Evolutionary conservation across 495 filamentous ascomycete genomes (phyloP), one percentile per base, ranked within the genome.

Genomic region (Hyphodiscus hymeniophilus): DNA sequence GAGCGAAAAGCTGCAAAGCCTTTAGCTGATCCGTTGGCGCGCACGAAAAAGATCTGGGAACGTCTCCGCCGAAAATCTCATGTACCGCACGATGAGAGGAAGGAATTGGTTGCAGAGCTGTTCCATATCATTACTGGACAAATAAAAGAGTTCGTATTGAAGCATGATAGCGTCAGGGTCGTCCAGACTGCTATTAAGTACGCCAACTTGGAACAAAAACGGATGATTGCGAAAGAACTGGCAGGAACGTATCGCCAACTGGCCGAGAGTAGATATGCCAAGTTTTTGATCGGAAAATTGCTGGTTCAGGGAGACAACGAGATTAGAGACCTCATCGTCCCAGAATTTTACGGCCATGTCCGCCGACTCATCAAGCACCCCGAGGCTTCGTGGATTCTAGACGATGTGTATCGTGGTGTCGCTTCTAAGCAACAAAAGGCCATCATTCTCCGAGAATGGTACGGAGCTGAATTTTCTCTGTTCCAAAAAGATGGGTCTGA

Each of bases 111-210:
- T 26, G 77, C 77, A 18, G 90, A 97, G 70, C 74, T 97, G 5
- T 95, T 89, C 63, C 77, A 80, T 41, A 90, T 97, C 55, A 84
- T 95, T 58, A 94, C 84, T 5, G 89, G 89, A 17, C 75, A 82
- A 15, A 82, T 97, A 56, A 88, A 87, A 60, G 94, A 96, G 40
- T 94, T 95, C 51, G 91, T 95, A 20, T 85, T 99, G 70, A 99
- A 97, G 72, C 94, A 99, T 64, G 94, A 99, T 59, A 86, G 89
- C 8, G 92, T 95, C 20, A 77, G 94, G 43, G 87, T 95, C 38
- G 80, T 99, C 23, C 94, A 99, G 70, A 95, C 89, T 7, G 91
- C 89, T 23, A 74, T 99, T 64, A 99, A 97, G 65, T 97, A 97
- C 64, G 86, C 87, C 30, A 94, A 84, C 48, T 70, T 77, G 18